Conservation (phyloP, 2,329 filamentous ascomycete genomes). For the Diaporthe australafricana region DNA sequence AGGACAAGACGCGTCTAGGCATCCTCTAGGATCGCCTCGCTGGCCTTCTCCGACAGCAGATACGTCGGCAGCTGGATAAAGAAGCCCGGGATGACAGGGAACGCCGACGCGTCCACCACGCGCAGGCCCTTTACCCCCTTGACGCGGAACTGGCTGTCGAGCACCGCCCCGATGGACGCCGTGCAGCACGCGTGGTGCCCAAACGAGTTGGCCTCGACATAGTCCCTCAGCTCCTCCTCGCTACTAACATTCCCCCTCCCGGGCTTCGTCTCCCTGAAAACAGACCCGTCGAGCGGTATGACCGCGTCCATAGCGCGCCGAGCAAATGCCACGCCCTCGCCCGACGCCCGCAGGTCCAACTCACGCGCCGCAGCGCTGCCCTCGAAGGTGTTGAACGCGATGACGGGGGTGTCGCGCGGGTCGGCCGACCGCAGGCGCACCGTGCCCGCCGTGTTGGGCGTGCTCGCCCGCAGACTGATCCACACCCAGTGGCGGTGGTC, state of each 20-base stretch:
- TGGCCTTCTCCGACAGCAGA: slow-evolving; percentile 48
- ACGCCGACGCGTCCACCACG: slow-evolving; percentile 68
- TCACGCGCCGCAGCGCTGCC: slow-evolving; percentile 59
- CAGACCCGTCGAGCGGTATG: slow-evolving; percentile 29
- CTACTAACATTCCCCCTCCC: slow-evolving; percentile 34
- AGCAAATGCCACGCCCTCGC: slow-evolving; percentile 65
- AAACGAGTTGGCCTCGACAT: slow-evolving; percentile 38
- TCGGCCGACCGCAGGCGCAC: slow-evolving; percentile 71
- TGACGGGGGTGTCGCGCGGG: slow-evolving; percentile 72
- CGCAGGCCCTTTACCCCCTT: slow-evolving; percentile 61
- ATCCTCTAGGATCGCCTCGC: slow-evolving; percentile 34
- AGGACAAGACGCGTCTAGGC: not conserved
- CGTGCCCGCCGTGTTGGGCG: slow-evolving; percentile 70
- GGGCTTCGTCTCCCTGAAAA: slow-evolving; percentile 40
- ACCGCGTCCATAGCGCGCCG: slow-evolving; percentile 46
- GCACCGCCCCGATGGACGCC: slow-evolving; percentile 53
- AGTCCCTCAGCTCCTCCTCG: slow-evolving; percentile 39
- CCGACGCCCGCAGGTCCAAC: slow-evolving; percentile 63
- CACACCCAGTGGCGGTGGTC: slow-evolving; percentile 56
- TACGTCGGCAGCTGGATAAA: slow-evolving; percentile 62
- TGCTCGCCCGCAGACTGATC: slow-evolving; percentile 70
- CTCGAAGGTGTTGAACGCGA: slow-evolving; percentile 72
- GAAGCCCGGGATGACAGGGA: slow-evolving; percentile 57
- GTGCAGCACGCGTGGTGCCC: slow-evolving; percentile 39
- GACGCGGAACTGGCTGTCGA: slow-evolving; percentile 65